phyloP scores from a whole-genome alignment of 768 basidiomycete species.

The Tricholomella constricta region DNA sequence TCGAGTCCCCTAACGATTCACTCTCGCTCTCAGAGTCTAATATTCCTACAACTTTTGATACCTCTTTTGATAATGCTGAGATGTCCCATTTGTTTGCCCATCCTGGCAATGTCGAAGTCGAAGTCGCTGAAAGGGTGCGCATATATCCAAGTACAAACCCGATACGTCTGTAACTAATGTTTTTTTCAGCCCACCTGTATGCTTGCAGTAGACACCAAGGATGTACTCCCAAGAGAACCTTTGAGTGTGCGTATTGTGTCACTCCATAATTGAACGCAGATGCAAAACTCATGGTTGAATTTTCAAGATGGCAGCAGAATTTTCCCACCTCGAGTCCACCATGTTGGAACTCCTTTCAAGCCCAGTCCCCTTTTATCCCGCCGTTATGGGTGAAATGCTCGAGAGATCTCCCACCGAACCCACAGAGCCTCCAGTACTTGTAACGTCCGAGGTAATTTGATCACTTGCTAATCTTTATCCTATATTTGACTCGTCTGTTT shows the following conservation, averaged over 20 bases:
- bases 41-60: conserved; percentile 28
- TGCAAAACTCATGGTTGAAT: neutral
- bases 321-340: conserved; percentile 6
- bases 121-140: conserved; percentile 7
- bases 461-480: neutral
- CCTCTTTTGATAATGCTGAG: conserved; percentile 11
- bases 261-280: neutral
- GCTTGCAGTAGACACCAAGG: neutral
- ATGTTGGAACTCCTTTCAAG: neutral
- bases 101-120: neutral
- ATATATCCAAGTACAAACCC: conserved; percentile 1
- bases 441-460: neutral
- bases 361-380: conserved; percentile 1
- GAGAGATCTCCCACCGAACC: neutral
- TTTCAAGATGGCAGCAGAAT: neutral
- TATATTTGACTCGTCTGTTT: neutral
- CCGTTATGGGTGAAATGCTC: neutral
- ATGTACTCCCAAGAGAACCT: too few species aligned
- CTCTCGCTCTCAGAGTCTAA: conserved; percentile 28
- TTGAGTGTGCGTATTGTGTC: neutral
- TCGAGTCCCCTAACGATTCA: conserved; percentile 21
- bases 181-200: neutral
- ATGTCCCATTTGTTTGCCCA: conserved; percentile 6
- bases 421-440: neutral
- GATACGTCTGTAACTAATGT: neutral